These are phyloP conservation scores for Withania somnifera DNA, from an alignment of 305 asterid species.

Conservation along the genomic window DNA sequence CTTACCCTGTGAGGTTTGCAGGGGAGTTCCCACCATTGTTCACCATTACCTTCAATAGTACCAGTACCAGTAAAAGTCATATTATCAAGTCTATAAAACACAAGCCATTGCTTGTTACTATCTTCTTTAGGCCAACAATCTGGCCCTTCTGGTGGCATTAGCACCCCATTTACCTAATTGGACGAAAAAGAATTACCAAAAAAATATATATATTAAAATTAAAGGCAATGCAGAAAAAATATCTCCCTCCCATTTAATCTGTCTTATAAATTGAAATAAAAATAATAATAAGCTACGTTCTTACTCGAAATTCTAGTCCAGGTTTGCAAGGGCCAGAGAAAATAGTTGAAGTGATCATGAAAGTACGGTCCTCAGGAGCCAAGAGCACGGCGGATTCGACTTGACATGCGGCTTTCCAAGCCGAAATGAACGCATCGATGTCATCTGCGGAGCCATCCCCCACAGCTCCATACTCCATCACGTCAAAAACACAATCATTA, in stretches of 20 bases:
- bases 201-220: background rate
- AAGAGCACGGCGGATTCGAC: constrained; percentile 51
- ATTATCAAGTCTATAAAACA: constrained; percentile 59
- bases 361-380: constrained; percentile 40
- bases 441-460: constrained; percentile 81
- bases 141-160: constrained; percentile 92
- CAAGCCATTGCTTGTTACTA: constrained; percentile 83
- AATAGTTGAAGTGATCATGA: constrained; percentile 71
- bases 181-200: background rate
- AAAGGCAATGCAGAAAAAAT: background rate
- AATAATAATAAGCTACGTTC: background rate
- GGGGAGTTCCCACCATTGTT: constrained; percentile 93
- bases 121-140: constrained; percentile 84
- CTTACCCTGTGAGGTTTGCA: constrained; percentile 94
- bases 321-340: constrained; percentile 87
- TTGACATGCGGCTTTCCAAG: constrained; percentile 88
- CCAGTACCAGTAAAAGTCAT: constrained; percentile 69
- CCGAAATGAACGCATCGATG: constrained; percentile 59
- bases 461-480: constrained; percentile 53
- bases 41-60: constrained; percentile 87
- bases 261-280: background rate
- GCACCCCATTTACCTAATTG: constrained; percentile 63
- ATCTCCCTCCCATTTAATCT: background rate
- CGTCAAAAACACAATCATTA: constrained; percentile 45
- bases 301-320: constrained; percentile 73